phyloP scores from a whole-genome alignment of 2,329 filamentous ascomycete species.

The Ceratocystis albifundus region DNA sequence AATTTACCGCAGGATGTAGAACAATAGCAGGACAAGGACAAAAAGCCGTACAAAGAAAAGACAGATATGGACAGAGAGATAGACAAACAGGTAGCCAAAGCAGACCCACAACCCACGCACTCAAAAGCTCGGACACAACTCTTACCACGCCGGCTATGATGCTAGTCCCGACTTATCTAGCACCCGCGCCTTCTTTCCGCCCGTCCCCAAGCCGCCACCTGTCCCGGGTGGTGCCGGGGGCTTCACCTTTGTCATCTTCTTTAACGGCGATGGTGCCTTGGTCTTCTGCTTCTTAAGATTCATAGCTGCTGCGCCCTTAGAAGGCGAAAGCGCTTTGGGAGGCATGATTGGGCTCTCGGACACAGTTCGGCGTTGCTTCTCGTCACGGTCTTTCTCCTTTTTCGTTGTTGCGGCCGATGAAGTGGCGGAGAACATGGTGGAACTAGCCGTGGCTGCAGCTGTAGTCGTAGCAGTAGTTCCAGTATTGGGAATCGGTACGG shows the following conservation, averaged over 20 bases:
- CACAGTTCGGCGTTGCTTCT: slow-evolving; percentile 30
- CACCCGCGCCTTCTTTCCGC: slow-evolving; percentile 33
- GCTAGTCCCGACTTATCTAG: slow-evolving; percentile 47
- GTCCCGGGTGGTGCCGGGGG: slow-evolving; percentile 30
- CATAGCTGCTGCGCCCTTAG: not conserved
- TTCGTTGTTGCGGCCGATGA: slow-evolving; percentile 29
- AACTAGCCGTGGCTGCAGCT: not conserved
- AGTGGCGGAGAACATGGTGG: slow-evolving; percentile 12
- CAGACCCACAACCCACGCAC: not conserved
- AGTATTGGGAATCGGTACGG: slow-evolving; percentile 21
- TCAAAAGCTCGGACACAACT: not conserved
- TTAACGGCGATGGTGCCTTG: slow-evolving; percentile 21
- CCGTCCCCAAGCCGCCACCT: not conserved
- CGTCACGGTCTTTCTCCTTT: slow-evolving; percentile 34
- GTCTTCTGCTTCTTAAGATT: slow-evolving; percentile 36
- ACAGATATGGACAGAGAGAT: not conserved
- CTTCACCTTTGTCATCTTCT: slow-evolving; percentile 30
- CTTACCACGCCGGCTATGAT: slow-evolving; percentile 33
- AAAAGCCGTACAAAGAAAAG: not conserved
- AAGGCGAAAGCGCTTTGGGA: slow-evolving; percentile 31
- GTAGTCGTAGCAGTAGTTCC: slow-evolving; percentile 22
- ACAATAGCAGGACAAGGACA: slow-evolving; percentile 24
- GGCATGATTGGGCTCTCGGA: slow-evolving; percentile 26
- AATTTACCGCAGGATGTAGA: not conserved
- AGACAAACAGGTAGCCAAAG: not conserved